Evolutionary conservation across 202 grass and related monocot species (phyloP), one percentile per base, ranked within the genome.

Genomic region (Panicum hallii): DNA sequence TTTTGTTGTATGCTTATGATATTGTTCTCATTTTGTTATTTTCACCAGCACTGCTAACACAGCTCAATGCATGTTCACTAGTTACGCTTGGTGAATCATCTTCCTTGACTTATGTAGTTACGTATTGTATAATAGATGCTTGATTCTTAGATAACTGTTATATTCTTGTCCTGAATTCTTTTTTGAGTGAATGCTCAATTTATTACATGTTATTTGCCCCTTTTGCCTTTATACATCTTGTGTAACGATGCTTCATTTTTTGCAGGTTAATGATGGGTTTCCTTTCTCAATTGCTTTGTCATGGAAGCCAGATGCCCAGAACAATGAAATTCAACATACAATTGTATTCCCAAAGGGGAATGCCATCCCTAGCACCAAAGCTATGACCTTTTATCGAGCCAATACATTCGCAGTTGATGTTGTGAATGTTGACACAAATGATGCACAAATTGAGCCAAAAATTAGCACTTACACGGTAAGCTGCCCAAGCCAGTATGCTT

Each of bases 401-500:
- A 87, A 42, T 64, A 91, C 95, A 50, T 97, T 97, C 41, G 56
- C 32, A 20, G 73, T 97, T 57, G 95, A 97, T 86, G 83, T 87
- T 72, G 14, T 92, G 13, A 74, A 97, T 77, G 82, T 86, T 0
- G 72, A 93, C 58, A 19, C 68, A 2, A 41, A 7, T 4, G 92
- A 84, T 8, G 9, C 20, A 2, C 92, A 85, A 75, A 32, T 87
- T 75, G 2, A 76, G 32, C 46, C 60, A 82, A 93, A 88, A 63
- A 93, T 91, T 55, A 94, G 95, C 85, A 94, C 84, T 20, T 97
- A 94, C 74, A 93, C 53, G 36, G 95, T 97, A 90, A 88, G n/a
- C 6, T 38, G 6, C 47, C 3, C 36, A 11, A 20, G 43, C 60
- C 20, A 14, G 1, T 5, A 40, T 71, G 12, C 17, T 64, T 67